Percentiles rank a stretch among this genome's conserved stretches.
Conservation (phyloP, 129 eudicot genomes). For the Flaveria trinervia region DNA sequence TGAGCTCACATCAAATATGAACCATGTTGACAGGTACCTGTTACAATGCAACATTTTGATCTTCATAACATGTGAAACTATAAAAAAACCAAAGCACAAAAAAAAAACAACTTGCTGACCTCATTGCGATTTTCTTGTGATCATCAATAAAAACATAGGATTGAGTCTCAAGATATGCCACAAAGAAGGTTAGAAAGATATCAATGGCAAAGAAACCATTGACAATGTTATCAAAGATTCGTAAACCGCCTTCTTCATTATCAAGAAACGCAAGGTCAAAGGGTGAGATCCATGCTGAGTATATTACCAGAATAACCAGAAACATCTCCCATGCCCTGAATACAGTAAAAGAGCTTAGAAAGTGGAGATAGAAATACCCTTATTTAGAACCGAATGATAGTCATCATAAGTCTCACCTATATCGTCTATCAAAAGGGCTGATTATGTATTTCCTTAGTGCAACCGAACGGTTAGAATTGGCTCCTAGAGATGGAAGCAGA, state of each 20-base stretch:
- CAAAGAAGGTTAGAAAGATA: constrained; percentile 86
- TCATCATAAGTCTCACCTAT: constrained; percentile 57
- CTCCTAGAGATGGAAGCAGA: constrained; percentile 93
- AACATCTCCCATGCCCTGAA: constrained; percentile 97
- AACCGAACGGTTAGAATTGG: constrained; percentile 50
- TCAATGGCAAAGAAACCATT: constrained; percentile 86
- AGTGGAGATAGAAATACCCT: not conserved
- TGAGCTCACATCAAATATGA: constrained; percentile 83
- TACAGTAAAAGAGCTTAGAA: constrained; percentile 3
- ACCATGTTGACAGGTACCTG: constrained; percentile 96
- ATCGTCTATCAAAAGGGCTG: constrained; percentile 72
- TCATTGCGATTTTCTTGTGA: constrained; percentile 72
- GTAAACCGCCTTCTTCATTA: constrained; percentile 52
- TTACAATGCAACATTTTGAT: constrained; percentile 33
- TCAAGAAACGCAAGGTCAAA: constrained; percentile 79
- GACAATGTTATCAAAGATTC: constrained; percentile 81
- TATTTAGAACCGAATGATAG: not conserved
- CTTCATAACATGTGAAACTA: constrained; percentile 4
- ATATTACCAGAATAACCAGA: constrained; percentile 67
- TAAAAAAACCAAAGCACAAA: not conserved
- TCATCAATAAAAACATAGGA: constrained; percentile 73
- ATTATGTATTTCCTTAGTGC: constrained; percentile 44
- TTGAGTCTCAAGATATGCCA: constrained; percentile 77
- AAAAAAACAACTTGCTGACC: constrained; percentile 41
- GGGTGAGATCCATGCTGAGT: constrained; percentile 94